These are phyloP conservation scores for Artemisia annua DNA, from an alignment of 129 eudicot genomes.

Conservation along the genomic window DNA sequence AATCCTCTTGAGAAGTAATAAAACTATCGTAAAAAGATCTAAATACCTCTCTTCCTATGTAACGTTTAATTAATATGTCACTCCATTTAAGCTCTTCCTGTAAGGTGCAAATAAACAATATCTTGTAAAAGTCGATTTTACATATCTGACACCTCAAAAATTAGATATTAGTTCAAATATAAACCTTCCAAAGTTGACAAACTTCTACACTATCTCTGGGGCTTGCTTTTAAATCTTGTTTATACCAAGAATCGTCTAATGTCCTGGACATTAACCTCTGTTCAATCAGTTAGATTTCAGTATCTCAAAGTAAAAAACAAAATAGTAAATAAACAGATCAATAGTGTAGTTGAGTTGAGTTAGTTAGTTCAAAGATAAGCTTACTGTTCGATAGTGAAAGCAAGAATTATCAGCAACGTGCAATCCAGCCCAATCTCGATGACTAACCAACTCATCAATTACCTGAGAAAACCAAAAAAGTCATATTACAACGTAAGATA, in stretches of 20 bases:
- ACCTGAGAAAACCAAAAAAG: slow-evolving; percentile 41
- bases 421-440: slow-evolving; percentile 80
- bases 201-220: slow-evolving; percentile 33
- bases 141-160: no score
- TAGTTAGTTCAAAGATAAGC: slow-evolving; percentile 21
- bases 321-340: not conserved
- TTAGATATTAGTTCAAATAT: not conserved
- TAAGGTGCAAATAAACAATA: slow-evolving; percentile 22
- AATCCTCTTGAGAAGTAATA: not conserved
- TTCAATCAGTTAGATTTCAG: slow-evolving; percentile 34
- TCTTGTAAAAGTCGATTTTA: not conserved
- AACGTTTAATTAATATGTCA: slow-evolving; percentile 56
- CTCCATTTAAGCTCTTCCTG: slow-evolving; percentile 86
- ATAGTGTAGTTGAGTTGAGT: not conserved
- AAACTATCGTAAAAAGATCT: not conserved
- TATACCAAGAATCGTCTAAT: slow-evolving; percentile 41
- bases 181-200: slow-evolving; percentile 62
- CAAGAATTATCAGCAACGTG: slow-evolving; percentile 94
- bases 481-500: slow-evolving; percentile 11
- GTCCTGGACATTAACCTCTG: slow-evolving; percentile 76
- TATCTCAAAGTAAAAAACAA: slow-evolving; percentile 3
- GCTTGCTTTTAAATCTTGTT: slow-evolving; percentile 38
- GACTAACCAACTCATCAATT: slow-evolving; percentile 51
- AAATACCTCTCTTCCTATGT: slow-evolving; percentile 82
- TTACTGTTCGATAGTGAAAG: slow-evolving; percentile 87